A percentile compares a stretch with the other conserved stretches of the same genome.
Conservation (phyloP, 2,329 filamentous ascomycete species). For the Hysterium pulicare region DNA sequence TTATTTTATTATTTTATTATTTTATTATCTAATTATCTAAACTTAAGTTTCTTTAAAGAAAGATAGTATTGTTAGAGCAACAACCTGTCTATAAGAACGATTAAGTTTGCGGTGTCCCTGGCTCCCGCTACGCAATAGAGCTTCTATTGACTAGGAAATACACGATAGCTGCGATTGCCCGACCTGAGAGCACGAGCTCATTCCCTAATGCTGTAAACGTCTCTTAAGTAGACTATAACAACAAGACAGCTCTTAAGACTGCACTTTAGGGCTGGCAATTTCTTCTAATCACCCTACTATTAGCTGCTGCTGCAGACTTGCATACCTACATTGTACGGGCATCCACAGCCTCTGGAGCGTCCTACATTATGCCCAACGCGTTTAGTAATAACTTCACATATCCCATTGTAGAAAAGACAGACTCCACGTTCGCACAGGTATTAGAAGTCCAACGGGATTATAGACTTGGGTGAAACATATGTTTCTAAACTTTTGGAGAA, state of each 20-base stretch:
- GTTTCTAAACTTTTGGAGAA: conserved; percentile 19
- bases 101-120: conserved; percentile 38
- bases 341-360: conserved; percentile 35
- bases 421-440: conserved; percentile 4
- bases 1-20: too few species aligned
- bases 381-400: conserved; percentile 29
- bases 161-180: conserved; percentile 50
- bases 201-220: conserved; percentile 42
- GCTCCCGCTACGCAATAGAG: conserved; percentile 35
- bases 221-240: conserved; percentile 47
- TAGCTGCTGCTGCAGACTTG: conserved; percentile 23
- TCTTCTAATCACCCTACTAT: conserved; percentile 39
- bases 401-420: conserved; percentile 17
- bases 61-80: too few species aligned
- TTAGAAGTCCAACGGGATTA: conserved; percentile 23
- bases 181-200: conserved; percentile 39
- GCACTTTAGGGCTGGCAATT: conserved; percentile 37
- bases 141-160: conserved; percentile 46
- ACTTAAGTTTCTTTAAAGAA: too few species aligned
- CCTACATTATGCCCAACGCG: conserved; percentile 41
- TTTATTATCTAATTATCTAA: too few species aligned
- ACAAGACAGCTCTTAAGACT: conserved; percentile 34
- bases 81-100: background rate
- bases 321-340: conserved; percentile 31
- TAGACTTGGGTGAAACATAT: conserved; percentile 24